Conservation (phyloP, 2,329 filamentous ascomycete genomes). For the Botrytis paeoniae region DNA sequence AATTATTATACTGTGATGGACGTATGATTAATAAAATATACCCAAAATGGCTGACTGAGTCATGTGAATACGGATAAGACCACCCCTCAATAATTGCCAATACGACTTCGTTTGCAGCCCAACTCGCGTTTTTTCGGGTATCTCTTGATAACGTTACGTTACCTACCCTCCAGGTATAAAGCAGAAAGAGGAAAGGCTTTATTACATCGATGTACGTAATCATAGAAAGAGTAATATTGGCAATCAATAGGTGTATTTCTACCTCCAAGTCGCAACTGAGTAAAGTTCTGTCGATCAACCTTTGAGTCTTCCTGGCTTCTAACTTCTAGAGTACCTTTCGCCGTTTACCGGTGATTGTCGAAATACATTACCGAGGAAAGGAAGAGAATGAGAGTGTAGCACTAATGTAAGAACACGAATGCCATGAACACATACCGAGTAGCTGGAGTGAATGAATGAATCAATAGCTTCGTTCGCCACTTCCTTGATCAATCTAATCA, state of each 20-base stretch:
- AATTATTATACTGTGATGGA: not conserved
- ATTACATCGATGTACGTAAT: not conserved
- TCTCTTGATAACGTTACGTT: not conserved
- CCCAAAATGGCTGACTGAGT: not conserved
- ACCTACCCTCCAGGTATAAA: not conserved
- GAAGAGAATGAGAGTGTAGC: not conserved
- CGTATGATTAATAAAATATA: not conserved
- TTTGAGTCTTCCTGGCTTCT: not conserved
- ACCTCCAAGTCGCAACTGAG: not conserved
- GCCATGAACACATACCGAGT: not conserved
- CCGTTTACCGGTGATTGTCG: not conserved
- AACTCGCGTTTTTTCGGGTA: not conserved
- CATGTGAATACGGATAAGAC: not conserved
- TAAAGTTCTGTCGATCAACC: not conserved
- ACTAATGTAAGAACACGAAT: not conserved
- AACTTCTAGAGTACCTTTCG: not conserved
- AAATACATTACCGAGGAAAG: not conserved
- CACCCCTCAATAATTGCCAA: not conserved
- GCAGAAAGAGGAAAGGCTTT: not conserved
- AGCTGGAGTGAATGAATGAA: not conserved
- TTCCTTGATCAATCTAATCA: constrained; percentile 5
- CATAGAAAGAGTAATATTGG: not conserved
- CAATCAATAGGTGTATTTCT: not conserved
- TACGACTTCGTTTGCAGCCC: not conserved
- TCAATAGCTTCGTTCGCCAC: not conserved